A percentile compares a stretch with the other conserved stretches of the same genome.
These are phyloP conservation scores for Uromyces viciae-fabae DNA, from an alignment of 1,284 basidiomycete species.

Conservation along the genomic window DNA sequence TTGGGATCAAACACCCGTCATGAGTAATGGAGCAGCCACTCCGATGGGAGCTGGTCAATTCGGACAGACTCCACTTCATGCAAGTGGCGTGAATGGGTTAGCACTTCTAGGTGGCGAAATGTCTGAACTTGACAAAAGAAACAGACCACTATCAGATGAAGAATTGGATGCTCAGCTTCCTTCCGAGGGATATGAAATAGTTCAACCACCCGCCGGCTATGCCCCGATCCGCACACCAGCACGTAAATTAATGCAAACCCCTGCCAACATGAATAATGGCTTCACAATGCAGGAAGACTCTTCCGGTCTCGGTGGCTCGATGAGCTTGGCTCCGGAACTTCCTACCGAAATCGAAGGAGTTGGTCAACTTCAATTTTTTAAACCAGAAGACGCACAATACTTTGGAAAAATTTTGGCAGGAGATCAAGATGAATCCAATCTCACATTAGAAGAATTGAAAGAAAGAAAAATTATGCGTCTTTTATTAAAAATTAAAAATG, in stretches of 20 bases:
- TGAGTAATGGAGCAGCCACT: constrained; percentile 48
- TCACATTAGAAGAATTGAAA: constrained; percentile 97
- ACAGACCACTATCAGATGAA: constrained; percentile 88
- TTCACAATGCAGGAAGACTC: constrained; percentile 96
- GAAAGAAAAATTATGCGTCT: constrained; percentile 99
- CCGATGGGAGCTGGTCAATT: constrained; percentile 47
- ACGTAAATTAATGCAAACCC: constrained; percentile 68
- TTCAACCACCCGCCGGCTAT: constrained; percentile 90
- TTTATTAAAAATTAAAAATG: constrained; percentile 99
- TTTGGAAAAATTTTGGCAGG: constrained; percentile 94
- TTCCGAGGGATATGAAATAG: constrained; percentile 78
- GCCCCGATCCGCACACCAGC: constrained; percentile 71
- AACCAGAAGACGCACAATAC: constrained; percentile 94
- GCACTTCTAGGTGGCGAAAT: constrained; percentile 50
- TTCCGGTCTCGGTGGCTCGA: constrained; percentile 77
- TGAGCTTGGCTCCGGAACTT: constrained; percentile 75
- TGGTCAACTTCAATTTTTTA: constrained; percentile 95
- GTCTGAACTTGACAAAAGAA: constrained; percentile 70
- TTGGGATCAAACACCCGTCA: constrained; percentile 81
- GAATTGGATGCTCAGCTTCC: constrained; percentile 90
- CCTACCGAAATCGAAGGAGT: constrained; percentile 99
- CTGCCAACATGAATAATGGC: constrained; percentile 66
- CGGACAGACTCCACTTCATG: constrained; percentile 55
- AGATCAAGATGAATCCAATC: constrained; percentile 76
- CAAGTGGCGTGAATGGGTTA: constrained; percentile 48